Evolutionary conservation across 805 yeast genomes (phyloP).

Genomic region (Metschnikowia continentalis): DNA sequence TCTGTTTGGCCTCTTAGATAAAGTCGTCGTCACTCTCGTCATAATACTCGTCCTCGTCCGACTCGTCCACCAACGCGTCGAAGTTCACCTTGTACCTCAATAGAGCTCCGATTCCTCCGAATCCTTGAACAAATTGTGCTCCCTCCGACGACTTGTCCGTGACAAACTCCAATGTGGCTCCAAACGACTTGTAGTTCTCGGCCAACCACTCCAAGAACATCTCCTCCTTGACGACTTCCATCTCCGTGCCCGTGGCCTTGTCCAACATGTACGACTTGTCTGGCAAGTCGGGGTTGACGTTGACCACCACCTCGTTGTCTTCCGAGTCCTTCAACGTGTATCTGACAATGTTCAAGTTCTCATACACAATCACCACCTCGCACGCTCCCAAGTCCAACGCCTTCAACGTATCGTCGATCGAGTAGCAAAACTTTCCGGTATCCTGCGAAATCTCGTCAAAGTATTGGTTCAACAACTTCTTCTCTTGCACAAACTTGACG

Average conservation of each 20-base stretch:
- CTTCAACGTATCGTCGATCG: conserved; percentile 93
- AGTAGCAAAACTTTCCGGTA: conserved; percentile 95
- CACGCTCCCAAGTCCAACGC: conserved; percentile 96
- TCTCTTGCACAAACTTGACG: conserved; percentile 97
- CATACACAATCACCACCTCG: conserved; percentile 88
- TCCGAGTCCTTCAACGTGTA: conserved; percentile 81
- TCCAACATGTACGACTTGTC: conserved; percentile 76
- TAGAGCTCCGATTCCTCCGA: conserved; percentile 98
- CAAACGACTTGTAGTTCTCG: conserved; percentile 88
- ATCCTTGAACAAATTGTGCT: conserved; percentile 95
- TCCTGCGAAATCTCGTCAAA: conserved; percentile 98
- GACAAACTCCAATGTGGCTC: conserved; percentile 94
- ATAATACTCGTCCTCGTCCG: conserved; percentile 80
- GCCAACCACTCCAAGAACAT: conserved; percentile 96
- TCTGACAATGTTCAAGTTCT: conserved; percentile 82
- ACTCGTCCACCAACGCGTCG: conserved; percentile 87
- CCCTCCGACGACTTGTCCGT: conserved; percentile 97
- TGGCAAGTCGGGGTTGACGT: conserved; percentile 66
- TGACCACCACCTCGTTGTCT: conserved; percentile 69
- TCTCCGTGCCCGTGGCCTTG: conserved; percentile 82
- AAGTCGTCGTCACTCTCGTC: conserved; percentile 55
- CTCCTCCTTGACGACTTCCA: conserved; percentile 83
- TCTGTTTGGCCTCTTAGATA: conserved; percentile 20
- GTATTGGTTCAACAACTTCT: conserved; percentile 86
- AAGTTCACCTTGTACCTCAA: conserved; percentile 95